Evolutionary conservation across 495 filamentous ascomycete genomes (phyloP).

Genomic region (Trichocladium antarcticum): DNA sequence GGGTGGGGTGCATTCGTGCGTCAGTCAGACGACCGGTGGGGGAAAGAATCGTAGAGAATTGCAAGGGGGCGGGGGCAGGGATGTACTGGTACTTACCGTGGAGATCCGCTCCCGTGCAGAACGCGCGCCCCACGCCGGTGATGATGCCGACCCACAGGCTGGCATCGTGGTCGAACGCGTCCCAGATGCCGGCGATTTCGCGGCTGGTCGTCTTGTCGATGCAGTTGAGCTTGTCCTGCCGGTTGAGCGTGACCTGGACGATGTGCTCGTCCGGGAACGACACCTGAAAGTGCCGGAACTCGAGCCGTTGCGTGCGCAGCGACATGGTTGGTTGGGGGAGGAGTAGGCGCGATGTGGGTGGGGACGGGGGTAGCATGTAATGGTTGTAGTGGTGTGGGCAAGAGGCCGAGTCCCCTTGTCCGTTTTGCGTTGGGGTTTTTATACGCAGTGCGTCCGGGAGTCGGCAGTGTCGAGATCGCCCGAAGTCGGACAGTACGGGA

Average conservation of each 20-base stretch:
- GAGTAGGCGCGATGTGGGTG: background rate
- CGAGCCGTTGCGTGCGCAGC: background rate
- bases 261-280: constrained; percentile 20
- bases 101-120: constrained; percentile 51
- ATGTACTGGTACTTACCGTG: constrained; percentile 24
- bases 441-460: too few species aligned
- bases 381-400: too few species aligned
- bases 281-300: constrained; percentile 13
- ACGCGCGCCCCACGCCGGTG: constrained; percentile 41
- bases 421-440: too few species aligned
- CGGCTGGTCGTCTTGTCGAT: constrained; percentile 34
- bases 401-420: too few species aligned
- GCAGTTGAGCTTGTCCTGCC: constrained; percentile 40
- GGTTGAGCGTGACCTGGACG: constrained; percentile 29
- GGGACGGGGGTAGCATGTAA: background rate
- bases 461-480: background rate
- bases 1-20: background rate
- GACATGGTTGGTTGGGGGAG: constrained; percentile 2
- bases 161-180: constrained; percentile 39
- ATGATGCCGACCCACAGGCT: constrained; percentile 40
- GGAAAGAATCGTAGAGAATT: too few species aligned
- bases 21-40: background rate
- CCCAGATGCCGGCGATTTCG: constrained; percentile 37
- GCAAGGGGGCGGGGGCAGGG: too few species aligned
- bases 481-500: background rate